A percentile compares a stretch with the other conserved stretches of the same genome.
Conservation (phyloP, 2,329 filamentous ascomycete genomes). For the Trichoderma asperellum region DNA sequence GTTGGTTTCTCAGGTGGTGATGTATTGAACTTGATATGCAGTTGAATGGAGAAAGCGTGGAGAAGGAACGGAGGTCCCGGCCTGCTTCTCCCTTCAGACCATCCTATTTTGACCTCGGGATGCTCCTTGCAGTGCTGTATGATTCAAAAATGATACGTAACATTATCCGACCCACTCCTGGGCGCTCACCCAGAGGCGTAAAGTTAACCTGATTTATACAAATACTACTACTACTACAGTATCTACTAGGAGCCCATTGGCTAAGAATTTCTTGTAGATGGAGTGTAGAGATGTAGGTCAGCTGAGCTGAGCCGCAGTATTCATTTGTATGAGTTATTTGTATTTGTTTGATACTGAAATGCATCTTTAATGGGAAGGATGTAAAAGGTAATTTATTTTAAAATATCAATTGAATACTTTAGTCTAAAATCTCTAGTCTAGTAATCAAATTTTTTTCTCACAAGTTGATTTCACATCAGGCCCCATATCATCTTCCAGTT, state of each 20-base stretch:
- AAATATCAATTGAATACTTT: too few relatives aligned
- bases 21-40: neutral
- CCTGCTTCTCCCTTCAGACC: neutral
- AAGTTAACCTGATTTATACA: neutral
- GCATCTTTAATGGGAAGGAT: neutral
- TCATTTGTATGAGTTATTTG: neutral
- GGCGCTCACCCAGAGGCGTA: neutral
- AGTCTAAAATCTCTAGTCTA: too few relatives aligned
- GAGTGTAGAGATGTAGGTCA: neutral
- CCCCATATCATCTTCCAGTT: neutral
- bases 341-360: neutral
- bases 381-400: too few relatives aligned
- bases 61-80: neutral
- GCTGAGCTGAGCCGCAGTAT: neutral
- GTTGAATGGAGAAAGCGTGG: neutral
- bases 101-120: too few relatives aligned
- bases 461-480: neutral
- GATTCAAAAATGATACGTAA: neutral
- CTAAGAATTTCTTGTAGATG: neutral
- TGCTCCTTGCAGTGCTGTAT: neutral
- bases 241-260: neutral
- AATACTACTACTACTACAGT: too few relatives aligned
- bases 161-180: neutral
- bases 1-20: neutral
- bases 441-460: neutral